Evolutionary conservation across 371 early-diverging fungal genomes (phyloP), one percentile per base, ranked within the genome.

Genomic region (Coemansia sp.): DNA sequence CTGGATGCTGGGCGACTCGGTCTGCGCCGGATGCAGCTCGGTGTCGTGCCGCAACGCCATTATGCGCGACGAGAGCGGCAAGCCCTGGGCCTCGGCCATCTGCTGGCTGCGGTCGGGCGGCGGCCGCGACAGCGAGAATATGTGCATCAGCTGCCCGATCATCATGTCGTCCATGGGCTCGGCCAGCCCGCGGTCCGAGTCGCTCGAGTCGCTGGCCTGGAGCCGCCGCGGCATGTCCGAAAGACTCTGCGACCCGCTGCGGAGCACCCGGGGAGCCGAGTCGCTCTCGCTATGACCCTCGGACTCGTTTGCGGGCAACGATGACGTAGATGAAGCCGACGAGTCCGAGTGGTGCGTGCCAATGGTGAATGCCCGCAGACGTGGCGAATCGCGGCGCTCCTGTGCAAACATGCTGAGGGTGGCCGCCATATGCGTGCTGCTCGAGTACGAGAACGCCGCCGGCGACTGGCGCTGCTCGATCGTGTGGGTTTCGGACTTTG

Each of bases 1-100:
- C 43, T 43, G 43, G 43, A 43, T 11, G 4, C n/a, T 43, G 14
- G 43, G 52, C 8, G 52, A 35, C 35, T 35, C 52, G 4, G 52
- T 52, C 6, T 35, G 52, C 4, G 52, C 14, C 14, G 35, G 12
- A 20, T 26, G 36, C 39, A 14, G 12, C 11, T 16, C 8, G 36
- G 35, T 9, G 16, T 9, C n/a, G n/a, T 12, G 31, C 41, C 38
- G 34, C 12, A 42, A 20, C 14, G 68, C 41, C 38, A 72, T 34
- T 9, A 72, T 50, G 4, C 61, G 64, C 40, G 74, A 72, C 3
- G 74, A 64, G 12, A 72, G 55, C 30, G 74, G 74, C 43, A 72
- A 56, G 4, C 74, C 74, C 53, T 72, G 74, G n/a, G 65, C 51
- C 54, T 72, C 74, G 30, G 74, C 74, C 59, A 72, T 35, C 55